Base-by-base conservation (phyloP, 345 rosid species). In the Syzygium aqueum region DNA sequence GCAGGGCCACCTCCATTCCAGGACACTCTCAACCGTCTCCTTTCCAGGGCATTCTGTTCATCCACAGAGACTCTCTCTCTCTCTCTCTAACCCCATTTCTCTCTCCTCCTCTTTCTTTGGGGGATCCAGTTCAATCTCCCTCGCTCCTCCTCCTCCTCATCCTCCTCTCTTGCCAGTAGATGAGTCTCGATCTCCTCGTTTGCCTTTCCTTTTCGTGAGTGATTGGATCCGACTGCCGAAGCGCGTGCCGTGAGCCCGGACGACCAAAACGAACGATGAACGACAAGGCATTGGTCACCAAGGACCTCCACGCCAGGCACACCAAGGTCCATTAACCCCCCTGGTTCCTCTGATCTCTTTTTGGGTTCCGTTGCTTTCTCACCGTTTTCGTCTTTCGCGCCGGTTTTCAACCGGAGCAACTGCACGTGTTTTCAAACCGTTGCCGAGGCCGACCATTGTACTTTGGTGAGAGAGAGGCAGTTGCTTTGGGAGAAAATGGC, bases 221-320 rank as follows among this genome's bases (percentile, higher is more conserved):
- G 82, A 33, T 73, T 11, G 82, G 80, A 73, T 73, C 49, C 14
- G 25, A 17, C 10, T 49, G 80, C 80, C 2, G 14, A 73, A 19
- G 82, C 14, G 16, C 73, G 5, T n/a, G 19, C 73, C 53, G 7
- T 63, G 46, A 4, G 16, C 59, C 57, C 2, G 23, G 61, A 52
- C 84, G 87, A 87, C 89, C 84, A 43, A 43, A 43, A 43, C 46
- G 37, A 61, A 91, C 78, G 49, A 95, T 94, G 96, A 96, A 94
- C 93, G 89, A 89, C 87, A 96, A 96, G 92, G 95, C 98, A 88
- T 89, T 93, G 77, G 92, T 96, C 87, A 92, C 98, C 88, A 96
- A 93, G 88, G 98, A 96, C 90, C 96, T 95, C 61, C 93, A 94
- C 88, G 95, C 95, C 85, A 95, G 89, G 88, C 98, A 96, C 87